Conservation (phyloP, 257 asterid genomes). For the Coffea eugenioides region DNA sequence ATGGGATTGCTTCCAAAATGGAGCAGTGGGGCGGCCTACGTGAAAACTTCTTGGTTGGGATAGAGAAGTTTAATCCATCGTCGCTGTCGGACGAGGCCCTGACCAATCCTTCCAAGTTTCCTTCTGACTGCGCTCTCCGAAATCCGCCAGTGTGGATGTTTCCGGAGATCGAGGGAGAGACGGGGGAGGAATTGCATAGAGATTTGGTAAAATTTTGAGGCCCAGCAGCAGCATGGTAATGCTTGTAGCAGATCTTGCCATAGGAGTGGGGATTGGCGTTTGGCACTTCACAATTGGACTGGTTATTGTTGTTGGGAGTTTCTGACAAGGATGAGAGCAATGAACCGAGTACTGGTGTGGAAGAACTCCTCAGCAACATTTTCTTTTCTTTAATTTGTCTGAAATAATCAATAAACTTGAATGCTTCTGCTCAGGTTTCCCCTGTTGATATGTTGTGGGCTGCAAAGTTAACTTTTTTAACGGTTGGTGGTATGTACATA, state of each 20-base stretch:
- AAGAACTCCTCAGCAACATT: constrained; percentile 83
- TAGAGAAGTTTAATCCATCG: constrained; percentile 51
- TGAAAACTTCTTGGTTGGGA: constrained; percentile 26
- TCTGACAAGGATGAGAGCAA: constrained; percentile 55
- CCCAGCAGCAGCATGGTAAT: constrained; percentile 22
- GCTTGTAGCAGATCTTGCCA: constrained; percentile 32
- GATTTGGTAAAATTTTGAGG: constrained; percentile 32
- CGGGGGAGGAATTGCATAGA: constrained; percentile 33
- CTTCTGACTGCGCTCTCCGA: constrained; percentile 71
- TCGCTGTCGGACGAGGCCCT: constrained; percentile 17
- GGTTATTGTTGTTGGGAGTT: constrained; percentile 40
- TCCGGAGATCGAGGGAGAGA: constrained; percentile 36
- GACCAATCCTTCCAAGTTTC: constrained; percentile 62
- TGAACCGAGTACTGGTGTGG: constrained; percentile 87
- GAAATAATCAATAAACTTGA: background rate
- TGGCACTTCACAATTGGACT: constrained; percentile 39
- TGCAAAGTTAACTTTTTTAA: background rate
- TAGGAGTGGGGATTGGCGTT: constrained; percentile 20
- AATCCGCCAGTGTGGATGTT: constrained; percentile 26
- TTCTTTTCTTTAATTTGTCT: background rate
- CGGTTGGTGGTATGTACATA: no score
- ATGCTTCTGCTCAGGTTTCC: background rate
- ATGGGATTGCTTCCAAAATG: constrained; percentile 55
- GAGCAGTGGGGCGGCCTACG: constrained; percentile 29
- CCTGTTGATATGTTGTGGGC: background rate